Base-by-base conservation (phyloP, 768 basidiomycete genomes). In the Suillus brevipes region DNA sequence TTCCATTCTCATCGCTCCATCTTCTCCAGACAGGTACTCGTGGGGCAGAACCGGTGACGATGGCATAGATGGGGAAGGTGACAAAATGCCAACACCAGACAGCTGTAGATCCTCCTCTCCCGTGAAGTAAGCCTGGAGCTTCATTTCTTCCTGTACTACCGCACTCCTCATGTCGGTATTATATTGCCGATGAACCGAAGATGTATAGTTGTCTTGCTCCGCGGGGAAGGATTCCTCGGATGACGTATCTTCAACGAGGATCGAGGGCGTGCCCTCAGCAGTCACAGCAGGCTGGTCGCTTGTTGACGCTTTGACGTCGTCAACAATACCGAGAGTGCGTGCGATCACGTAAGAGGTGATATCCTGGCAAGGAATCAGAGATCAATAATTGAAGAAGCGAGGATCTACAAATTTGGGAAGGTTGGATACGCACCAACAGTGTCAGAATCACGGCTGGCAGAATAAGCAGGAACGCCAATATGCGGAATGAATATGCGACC, bases 311-410 rank as follows among this genome's bases (percentile, higher is more conserved):
- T 88, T 89, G 60, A 88, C 86, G 65, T 85, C 84, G 75, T 92
- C 91, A 67, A 91, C 84, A 61, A 91, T 83, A 40, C 91, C 92
- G 60, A 94, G 82, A 7, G 91, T 93, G 64, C 92, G 88, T 14
- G 90, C 92, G 72, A 94, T 90, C 64, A 88, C 86, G 70, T 94
- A 94, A 23, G 92, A 91, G 3, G 86, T 81, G 62, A 94, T 86
- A 74, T 94, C 92, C 92, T 94, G 64, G 34, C 50, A 28, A 45
- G 67, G 63, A 61, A 50, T 43, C 52, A 59, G 61, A 53, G 52
- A 25, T 47, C 66, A 66, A 58, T 49, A 66, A 56, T 65, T 16
- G 16, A 13, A 34, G 25, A 52, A 53, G 49, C 31, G 13, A 36
- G 16, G 40, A 64, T 55, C 23, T 42, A 45, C 31, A 20, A 37